Percentiles rank a stretch among this genome's conserved stretches.
These are phyloP conservation scores for Toxoplasma gondii DNA, from an alignment of 169 alveolate species.

Conservation along the genomic window DNA sequence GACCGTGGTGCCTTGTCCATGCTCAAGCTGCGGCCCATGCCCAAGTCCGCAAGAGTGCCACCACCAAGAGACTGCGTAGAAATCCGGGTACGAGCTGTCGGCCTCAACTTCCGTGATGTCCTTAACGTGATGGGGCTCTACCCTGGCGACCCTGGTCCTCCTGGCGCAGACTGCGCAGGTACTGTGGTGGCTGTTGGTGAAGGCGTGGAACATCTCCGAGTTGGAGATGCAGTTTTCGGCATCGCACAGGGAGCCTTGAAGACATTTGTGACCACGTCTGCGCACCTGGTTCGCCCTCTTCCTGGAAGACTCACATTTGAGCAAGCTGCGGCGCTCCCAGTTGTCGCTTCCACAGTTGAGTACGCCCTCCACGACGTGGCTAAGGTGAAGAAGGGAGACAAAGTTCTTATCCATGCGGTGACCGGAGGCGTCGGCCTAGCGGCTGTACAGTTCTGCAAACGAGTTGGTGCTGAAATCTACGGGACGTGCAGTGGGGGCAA, in stretches of 20 bases:
- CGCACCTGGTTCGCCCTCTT: conserved; percentile 65
- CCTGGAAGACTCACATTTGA: conserved; percentile 73
- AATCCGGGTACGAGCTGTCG: conserved; percentile 71
- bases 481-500: conserved; percentile 77
- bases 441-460: conserved; percentile 76
- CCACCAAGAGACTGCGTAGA: conserved; percentile 62
- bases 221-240: conserved; percentile 78
- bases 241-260: conserved; percentile 62
- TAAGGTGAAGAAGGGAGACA: conserved; percentile 74
- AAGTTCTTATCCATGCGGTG: conserved; percentile 75
- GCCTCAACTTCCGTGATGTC: conserved; percentile 77
- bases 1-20: conserved; percentile 71
- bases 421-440: conserved; percentile 81
- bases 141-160: conserved; percentile 87
- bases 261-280: conserved; percentile 67
- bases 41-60: conserved; percentile 47
- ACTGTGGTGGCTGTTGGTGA: conserved; percentile 73
- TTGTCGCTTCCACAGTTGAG: conserved; percentile 77
- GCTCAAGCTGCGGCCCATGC: conserved; percentile 66
- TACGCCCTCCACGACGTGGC: conserved; percentile 75
- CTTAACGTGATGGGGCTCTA: conserved; percentile 76
- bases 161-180: conserved; percentile 81
- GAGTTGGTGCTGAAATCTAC: conserved; percentile 76
- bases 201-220: conserved; percentile 57
- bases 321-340: conserved; percentile 77